Conservation (phyloP, 2,329 filamentous ascomycete genomes). For the Xylogone sp. region DNA sequence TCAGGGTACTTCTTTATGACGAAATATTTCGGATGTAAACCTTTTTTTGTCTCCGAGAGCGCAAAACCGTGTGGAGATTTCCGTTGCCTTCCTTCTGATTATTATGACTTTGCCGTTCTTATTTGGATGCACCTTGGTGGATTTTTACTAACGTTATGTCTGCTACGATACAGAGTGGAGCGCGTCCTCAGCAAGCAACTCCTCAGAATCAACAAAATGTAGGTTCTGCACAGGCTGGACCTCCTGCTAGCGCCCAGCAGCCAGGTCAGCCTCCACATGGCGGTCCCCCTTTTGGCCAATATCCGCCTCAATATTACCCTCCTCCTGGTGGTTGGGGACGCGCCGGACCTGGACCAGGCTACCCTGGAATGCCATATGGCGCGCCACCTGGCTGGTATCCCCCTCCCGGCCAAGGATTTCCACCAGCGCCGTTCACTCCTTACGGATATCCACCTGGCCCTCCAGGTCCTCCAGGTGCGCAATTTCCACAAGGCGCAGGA, state of each 20-base stretch:
- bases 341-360: conserved; percentile 57
- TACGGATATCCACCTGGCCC: conserved; percentile 58
- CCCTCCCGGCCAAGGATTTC: conserved; percentile 70
- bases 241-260: conserved; percentile 12
- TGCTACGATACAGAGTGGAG: conserved; percentile 41
- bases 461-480: conserved; percentile 43
- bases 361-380: conserved; percentile 74
- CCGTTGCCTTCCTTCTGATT: conserved; percentile 99
- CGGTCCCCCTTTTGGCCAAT: conserved; percentile 32
- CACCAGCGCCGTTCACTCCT: conserved; percentile 49
- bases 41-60: conserved; percentile 81
- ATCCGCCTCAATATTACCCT: conserved; percentile 29
- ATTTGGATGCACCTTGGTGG: conserved; percentile 3
- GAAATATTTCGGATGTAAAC: conserved; percentile 98
- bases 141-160: conserved; percentile 16
- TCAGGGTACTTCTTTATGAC: conserved; percentile 60
- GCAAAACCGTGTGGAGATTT: conserved; percentile 94
- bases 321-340: conserved; percentile 52
- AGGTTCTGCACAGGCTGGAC: conserved; percentile 13
- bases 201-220: conserved; percentile 2
- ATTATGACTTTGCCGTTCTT: conserved; percentile 11
- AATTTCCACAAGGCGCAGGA: conserved; percentile 21
- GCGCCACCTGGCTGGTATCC: conserved; percentile 76
- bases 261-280: conserved; percentile 13
- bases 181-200: conserved; percentile 22